Evolutionary conservation across 2,329 filamentous ascomycete genomes (phyloP), one percentile per base, ranked within the genome.

Genomic region (Clarireedia monteithiana): DNA sequence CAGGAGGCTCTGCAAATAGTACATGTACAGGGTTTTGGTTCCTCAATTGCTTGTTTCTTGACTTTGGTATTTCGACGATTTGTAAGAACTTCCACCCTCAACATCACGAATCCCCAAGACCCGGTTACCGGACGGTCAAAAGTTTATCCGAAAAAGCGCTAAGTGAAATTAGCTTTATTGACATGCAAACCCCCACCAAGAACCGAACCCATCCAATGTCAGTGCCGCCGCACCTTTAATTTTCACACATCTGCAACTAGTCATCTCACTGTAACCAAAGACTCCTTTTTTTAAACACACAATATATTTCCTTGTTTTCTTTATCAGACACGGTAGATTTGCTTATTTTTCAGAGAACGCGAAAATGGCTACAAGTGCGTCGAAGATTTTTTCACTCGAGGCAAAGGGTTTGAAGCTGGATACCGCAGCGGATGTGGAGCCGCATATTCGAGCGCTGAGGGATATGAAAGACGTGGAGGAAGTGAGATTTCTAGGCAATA

Each of bases 391-490:
- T 75, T 91, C 91, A 65, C 84, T 97, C 64, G 89, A 95, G 73
- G 91, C 89, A 73, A 94, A 88, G 77, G 87, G 87, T 68, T 82
- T 97, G 66, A 96, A 96, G 79, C 88, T 99, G 69, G 86, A 95
- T 76, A 89, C 86, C 42, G 89, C 89, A 51, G 86, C 83, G 62
- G 91, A 97, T 72, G 81, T 97, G 59, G 88, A 94, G 72, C 77
- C 88, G 63, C 86, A 96, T 72, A 88, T 96, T 68, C 81, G 85
- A 64, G 79, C 82, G 50, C 82, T 99, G 59, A 77, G 82, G 60
- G 81, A 83, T 57, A 86, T 84, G 74, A 74, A 81, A 55, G 81
- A 91, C 67, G 80, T 95, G 56, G 90, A 95, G 69, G 91, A 96
- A 72, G 84, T 99, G 63, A 83, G 83, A 64, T 79, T 99, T 48